Percentiles rank a stretch among this genome's conserved stretches.
Evolutionary conservation across 768 basidiomycete species (phyloP).

Genomic region (Naganishia onofrii): DNA sequence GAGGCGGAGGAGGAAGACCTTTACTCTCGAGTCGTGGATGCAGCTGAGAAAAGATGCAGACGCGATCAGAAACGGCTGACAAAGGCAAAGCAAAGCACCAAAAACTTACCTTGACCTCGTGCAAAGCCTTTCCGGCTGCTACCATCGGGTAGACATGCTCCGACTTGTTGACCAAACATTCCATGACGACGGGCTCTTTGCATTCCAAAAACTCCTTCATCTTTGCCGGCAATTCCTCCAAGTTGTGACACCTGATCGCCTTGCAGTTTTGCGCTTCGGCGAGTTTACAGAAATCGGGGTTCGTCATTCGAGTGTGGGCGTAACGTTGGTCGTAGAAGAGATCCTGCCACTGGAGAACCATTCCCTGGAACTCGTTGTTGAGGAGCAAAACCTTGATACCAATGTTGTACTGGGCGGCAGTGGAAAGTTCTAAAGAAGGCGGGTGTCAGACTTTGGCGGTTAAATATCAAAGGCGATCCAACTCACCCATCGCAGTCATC

Average conservation of each 20-base stretch:
- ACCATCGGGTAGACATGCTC: conserved; percentile 54
- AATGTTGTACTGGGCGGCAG: conserved; percentile 83
- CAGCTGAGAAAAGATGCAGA: background rate
- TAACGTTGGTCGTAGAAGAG: conserved; percentile 96
- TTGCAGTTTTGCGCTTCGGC: conserved; percentile 89
- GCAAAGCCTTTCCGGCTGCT: conserved; percentile 87
- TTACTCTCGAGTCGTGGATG: conserved; percentile 13
- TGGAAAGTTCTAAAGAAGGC: conserved; percentile 68
- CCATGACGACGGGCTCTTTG: conserved; percentile 80
- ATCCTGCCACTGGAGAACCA: conserved; percentile 99
- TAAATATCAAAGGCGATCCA: background rate
- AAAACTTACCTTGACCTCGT: conserved; percentile 71
- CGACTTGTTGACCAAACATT: conserved; percentile 79
- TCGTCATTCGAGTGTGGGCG: conserved; percentile 91
- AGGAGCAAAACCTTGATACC: conserved; percentile 91
- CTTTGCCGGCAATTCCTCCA: conserved; percentile 79
- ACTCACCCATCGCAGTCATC: conserved; percentile 85
- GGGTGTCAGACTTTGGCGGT: no score
- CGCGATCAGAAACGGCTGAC: background rate
- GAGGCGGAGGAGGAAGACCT: conserved; percentile 17
- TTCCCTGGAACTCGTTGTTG: conserved; percentile 98
- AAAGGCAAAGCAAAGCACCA: background rate
- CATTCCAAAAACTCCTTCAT: conserved; percentile 98
- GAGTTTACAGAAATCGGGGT: conserved; percentile 89
- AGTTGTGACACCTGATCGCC: conserved; percentile 70